Base-by-base conservation (phyloP, 169 alveolate species). In the Plasmodium fragile region DNA sequence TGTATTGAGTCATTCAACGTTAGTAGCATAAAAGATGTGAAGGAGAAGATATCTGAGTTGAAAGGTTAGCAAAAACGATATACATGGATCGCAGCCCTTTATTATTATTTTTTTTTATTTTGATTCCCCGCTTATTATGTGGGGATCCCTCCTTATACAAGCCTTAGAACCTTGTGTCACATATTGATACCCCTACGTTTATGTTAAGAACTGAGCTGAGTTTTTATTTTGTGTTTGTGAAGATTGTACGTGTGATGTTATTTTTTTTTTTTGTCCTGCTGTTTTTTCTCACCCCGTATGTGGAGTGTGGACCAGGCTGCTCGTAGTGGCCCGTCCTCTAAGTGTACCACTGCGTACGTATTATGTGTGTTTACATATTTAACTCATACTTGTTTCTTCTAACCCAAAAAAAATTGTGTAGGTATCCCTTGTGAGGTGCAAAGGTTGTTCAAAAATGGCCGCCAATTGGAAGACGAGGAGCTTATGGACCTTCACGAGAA, bases 381-480 rank as follows among this genome's bases (percentile, higher is more conserved):
- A 45, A 11, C 69, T 81, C 32, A 30, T 39, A 3, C n/a, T 49
- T 22, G 25, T 52, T 81, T 28, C 69, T 53, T 25, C 22, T 2
- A 32, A 82, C 16, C 69, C 59, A 84, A 45, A 34, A 34, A 41
- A 82, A 82, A 39, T 73, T 79, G 72, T 11, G 75, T 89, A 89
- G 94, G 94, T 65, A 89, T 89, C 70, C 94, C 94, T 45, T 89
- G 30, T 77, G 94, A 89, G 65, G 53, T 52, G 49, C 94, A 89
- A 52, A 89, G 79, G 71, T 55, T 89, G 53, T 89, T 78, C 79
- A 89, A 69, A 65, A 89, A 80, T 65, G 94, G 94, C 18, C 94
- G 94, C 72, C 83, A 28, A 49, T 78, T 89, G 55, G 94, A 36
- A 80, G 94, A 89, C 53, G 94, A 89, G 45, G 94, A 89, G 16